These are phyloP conservation scores for Claviceps citrina DNA, from an alignment of 2,329 filamentous ascomycete genomes.

Conservation along the genomic window DNA sequence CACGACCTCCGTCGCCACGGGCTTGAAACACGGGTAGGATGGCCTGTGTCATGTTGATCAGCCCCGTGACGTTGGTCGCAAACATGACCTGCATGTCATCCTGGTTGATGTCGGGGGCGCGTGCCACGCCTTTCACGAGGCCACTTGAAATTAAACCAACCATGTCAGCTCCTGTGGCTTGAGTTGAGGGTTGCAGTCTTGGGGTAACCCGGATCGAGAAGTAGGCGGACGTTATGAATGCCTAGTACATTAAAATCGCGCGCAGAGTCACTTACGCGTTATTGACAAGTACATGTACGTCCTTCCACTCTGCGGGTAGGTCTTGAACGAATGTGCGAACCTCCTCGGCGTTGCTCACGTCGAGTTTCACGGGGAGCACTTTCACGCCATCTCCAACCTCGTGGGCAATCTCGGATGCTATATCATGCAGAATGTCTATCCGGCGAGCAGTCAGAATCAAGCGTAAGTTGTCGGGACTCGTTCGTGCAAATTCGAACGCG, in stretches of 20 bases:
- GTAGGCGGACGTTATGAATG: neutral
- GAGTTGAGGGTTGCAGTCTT: neutral
- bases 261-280: conserved; percentile 58
- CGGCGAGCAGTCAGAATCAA: conserved; percentile 82
- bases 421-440: conserved; percentile 57
- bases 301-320: conserved; percentile 67
- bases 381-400: conserved; percentile 69
- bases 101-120: conserved; percentile 66
- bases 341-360: conserved; percentile 68
- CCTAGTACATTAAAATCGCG: neutral
- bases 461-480: conserved; percentile 62
- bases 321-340: conserved; percentile 55
- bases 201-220: neutral
- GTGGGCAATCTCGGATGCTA: conserved; percentile 60
- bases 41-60: conserved; percentile 94
- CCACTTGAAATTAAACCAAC: conserved; percentile 37
- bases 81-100: conserved; percentile 83
- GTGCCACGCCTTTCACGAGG: conserved; percentile 74
- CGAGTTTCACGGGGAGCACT: conserved; percentile 68
- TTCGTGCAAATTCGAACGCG: conserved; percentile 86
- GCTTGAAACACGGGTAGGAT: conserved; percentile 69
- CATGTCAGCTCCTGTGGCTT: neutral
- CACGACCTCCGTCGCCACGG: conserved; percentile 57
- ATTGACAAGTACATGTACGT: conserved; percentile 83
- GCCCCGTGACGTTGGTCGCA: conserved; percentile 78